phyloP scores from a whole-genome alignment of 768 basidiomycete genomes.

The Pluteus cervinus region DNA sequence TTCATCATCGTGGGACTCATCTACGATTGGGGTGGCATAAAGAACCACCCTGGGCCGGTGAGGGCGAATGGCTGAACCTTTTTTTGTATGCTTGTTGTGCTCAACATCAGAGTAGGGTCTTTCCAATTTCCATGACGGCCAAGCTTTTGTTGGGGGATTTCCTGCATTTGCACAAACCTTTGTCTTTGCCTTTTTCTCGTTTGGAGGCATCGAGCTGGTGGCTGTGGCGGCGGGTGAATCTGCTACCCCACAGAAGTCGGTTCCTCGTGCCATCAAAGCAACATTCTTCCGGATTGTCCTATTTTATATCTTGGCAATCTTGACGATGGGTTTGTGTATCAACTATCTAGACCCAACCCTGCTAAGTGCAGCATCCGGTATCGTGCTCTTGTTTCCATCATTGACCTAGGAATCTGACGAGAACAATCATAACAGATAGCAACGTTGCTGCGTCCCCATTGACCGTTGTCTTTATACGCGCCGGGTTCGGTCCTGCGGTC shows the following conservation, averaged over 20 bases:
- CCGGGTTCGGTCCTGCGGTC: slow-evolving; percentile 54
- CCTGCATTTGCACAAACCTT: slow-evolving; percentile 49
- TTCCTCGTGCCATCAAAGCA: slow-evolving; percentile 60
- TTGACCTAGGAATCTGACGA: not conserved
- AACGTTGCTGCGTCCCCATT: slow-evolving; percentile 55
- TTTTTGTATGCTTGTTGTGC: slow-evolving; percentile 6
- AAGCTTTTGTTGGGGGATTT: slow-evolving; percentile 52
- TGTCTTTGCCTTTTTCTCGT: slow-evolving; percentile 68
- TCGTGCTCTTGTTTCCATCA: not conserved
- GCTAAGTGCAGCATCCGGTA: slow-evolving; percentile 38
- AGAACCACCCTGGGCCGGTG: slow-evolving; percentile 52
- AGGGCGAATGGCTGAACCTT: slow-evolving; percentile 12
- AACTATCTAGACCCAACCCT: slow-evolving; percentile 52
- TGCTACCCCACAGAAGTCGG: slow-evolving; percentile 52
- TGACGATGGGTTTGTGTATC: slow-evolving; percentile 63
- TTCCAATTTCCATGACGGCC: slow-evolving; percentile 40
- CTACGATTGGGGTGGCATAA: slow-evolving; percentile 55
- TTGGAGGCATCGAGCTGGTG: slow-evolving; percentile 64
- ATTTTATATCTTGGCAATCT: slow-evolving; percentile 59
- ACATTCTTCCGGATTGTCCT: slow-evolving; percentile 63
- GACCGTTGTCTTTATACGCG: slow-evolving; percentile 57
- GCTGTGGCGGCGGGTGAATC: slow-evolving; percentile 71
- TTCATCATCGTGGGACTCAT: slow-evolving; percentile 62
- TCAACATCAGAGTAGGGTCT: slow-evolving; percentile 38
- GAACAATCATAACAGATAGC: slow-evolving; percentile 34